These are phyloP conservation scores for Curvularia lunata DNA, from an alignment of 2,329 filamentous ascomycete species.

Conservation along the genomic window DNA sequence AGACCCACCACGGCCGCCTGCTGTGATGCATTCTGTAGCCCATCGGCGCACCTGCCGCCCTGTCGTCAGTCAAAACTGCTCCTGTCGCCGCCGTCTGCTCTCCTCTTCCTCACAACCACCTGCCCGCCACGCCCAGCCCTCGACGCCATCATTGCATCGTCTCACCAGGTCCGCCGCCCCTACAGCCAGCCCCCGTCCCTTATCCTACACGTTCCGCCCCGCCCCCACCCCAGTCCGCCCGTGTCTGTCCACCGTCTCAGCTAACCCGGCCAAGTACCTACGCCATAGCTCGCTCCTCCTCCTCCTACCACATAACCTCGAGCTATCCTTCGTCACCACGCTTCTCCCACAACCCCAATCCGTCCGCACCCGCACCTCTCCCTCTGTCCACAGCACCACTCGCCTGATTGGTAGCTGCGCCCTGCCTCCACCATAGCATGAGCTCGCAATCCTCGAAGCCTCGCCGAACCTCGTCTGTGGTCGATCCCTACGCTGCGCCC, in stretches of 20 bases:
- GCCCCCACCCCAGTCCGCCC: conserved; percentile 15
- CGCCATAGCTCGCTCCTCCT: conserved; percentile 20
- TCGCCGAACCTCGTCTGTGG: conserved; percentile 50
- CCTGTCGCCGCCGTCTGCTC: conserved; percentile 3
- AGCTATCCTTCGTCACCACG: conserved; percentile 22
- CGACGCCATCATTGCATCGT: conserved; percentile 21
- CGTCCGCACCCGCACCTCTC: neutral
- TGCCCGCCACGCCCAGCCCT: neutral
- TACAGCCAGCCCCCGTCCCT: conserved; percentile 18
- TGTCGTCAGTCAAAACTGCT: conserved; percentile 13
- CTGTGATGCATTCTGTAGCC: conserved; percentile 10
- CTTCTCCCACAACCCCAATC: conserved; percentile 5
- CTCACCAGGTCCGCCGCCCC: conserved; percentile 16
- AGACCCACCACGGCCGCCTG: conserved; percentile 18
- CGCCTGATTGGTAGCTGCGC: conserved; percentile 19
- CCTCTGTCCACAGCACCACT: neutral
- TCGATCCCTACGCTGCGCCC: conserved; percentile 64
- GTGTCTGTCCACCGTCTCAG: neutral
- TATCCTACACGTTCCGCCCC: conserved; percentile 24
- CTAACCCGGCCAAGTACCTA: conserved; percentile 22
- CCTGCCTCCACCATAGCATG: conserved; percentile 45
- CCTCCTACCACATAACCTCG: neutral
- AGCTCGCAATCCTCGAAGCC: conserved; percentile 49
- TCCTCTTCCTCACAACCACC: conserved; percentile 1
- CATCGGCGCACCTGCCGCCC: conserved; percentile 17